Percentiles rank a stretch among this genome's conserved stretches.
phyloP scores from a whole-genome alignment of 2,329 filamentous ascomycete species.

The Trichocomaceae sp. region DNA sequence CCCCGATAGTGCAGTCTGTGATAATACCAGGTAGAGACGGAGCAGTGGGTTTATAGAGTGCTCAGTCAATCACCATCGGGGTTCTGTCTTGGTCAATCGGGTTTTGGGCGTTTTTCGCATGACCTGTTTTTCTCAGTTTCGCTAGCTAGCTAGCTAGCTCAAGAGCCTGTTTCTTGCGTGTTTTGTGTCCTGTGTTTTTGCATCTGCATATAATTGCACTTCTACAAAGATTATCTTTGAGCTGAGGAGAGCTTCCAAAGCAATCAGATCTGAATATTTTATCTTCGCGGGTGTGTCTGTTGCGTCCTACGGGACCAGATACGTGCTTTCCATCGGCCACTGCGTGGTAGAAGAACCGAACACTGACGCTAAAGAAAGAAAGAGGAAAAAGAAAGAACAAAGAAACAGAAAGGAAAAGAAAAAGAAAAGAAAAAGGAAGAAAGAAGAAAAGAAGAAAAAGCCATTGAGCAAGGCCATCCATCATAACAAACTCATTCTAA shows the following conservation, averaged over 20 bases:
- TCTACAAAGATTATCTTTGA: slow-evolving; percentile 21
- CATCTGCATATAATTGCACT: slow-evolving; percentile 17
- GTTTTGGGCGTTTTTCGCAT: slow-evolving; percentile 26
- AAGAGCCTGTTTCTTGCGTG: slow-evolving; percentile 31
- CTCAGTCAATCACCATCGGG: background rate
- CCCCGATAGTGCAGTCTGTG: background rate
- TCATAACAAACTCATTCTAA: background rate
- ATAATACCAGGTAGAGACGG: background rate
- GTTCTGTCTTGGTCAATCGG: slow-evolving; percentile 20
- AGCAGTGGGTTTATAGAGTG: slow-evolving; percentile 1
- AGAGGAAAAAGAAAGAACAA: slow-evolving; percentile 3
- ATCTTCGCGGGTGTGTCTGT: slow-evolving; percentile 5
- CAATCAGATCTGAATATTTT: slow-evolving; percentile 14
- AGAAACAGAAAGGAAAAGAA: background rate
- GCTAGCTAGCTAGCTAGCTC: slow-evolving; percentile 39
- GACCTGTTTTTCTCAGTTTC: slow-evolving; percentile 34
- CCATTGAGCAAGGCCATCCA: slow-evolving; percentile 1
- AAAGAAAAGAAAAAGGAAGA: background rate
- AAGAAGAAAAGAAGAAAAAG: slow-evolving; percentile 14
- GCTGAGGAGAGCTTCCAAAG: slow-evolving; percentile 1
- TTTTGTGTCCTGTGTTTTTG: slow-evolving; percentile 20
- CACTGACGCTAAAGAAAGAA: slow-evolving; percentile 7
- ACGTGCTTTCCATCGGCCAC: slow-evolving; percentile 5
- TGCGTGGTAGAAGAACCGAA: slow-evolving; percentile 5
- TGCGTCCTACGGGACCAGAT: slow-evolving; percentile 1